These are phyloP conservation scores for Metschnikowia amazonensis DNA, from an alignment of 805 yeast species.

Conservation along the genomic window DNA sequence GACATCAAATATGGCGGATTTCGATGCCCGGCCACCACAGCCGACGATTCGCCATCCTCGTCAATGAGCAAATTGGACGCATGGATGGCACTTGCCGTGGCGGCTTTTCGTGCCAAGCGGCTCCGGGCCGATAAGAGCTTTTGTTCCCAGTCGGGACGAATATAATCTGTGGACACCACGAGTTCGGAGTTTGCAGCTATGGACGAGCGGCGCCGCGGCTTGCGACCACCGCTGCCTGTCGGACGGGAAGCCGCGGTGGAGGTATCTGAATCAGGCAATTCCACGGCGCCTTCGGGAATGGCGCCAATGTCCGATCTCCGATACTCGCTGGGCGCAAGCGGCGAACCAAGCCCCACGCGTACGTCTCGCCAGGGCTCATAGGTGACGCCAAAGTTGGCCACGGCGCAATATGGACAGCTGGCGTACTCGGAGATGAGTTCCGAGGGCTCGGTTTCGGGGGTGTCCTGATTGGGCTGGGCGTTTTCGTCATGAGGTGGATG, in stretches of 20 bases:
- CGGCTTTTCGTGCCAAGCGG: constrained; percentile 78
- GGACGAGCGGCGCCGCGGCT: constrained; percentile 36
- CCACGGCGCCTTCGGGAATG: constrained; percentile 10
- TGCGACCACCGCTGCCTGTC: neutral
- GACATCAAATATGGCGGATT: constrained; percentile 17
- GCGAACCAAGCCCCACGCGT: constrained; percentile 55
- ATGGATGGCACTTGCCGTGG: constrained; percentile 92
- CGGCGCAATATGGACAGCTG: constrained; percentile 90
- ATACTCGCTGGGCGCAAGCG: constrained; percentile 44
- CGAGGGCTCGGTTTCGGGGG: constrained; percentile 45
- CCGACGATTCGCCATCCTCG: constrained; percentile 14
- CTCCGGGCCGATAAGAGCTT: constrained; percentile 69
- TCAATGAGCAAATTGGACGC: constrained; percentile 70
- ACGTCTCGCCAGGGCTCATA: constrained; percentile 61
- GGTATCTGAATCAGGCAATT: constrained; percentile 3
- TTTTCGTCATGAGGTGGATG: constrained; percentile 78
- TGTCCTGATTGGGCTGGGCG: constrained; percentile 25
- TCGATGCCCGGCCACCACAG: neutral
- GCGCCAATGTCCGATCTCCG: constrained; percentile 10
- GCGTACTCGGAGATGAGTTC: constrained; percentile 82
- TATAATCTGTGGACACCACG: constrained; percentile 74
- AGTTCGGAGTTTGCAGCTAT: constrained; percentile 63
- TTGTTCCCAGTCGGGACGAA: constrained; percentile 91
- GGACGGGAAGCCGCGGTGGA: constrained; percentile 3
- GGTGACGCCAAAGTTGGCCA: constrained; percentile 77